Base-by-base conservation (phyloP, 345 rosid genomes). In the Boechera retrofracta region DNA sequence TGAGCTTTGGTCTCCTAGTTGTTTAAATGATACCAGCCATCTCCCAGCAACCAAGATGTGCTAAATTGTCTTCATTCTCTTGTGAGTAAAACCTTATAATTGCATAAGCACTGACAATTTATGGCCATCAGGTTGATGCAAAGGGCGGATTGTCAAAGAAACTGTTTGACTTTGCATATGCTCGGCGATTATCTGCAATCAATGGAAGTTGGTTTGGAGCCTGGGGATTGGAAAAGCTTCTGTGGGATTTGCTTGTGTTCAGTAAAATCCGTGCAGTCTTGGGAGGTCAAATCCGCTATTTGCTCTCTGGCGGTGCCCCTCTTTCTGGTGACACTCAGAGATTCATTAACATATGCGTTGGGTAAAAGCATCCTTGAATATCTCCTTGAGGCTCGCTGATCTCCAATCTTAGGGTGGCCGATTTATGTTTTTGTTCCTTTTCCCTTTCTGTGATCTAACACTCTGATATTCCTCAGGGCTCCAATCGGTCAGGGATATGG, bases 231-330 rank as follows among this genome's bases (percentile, higher is more conserved):
- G 98, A 96, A 77, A 83, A 81, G 86, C 75, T 89, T 64, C 73
- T 95, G 9, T 95, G 99, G 99, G 81, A 91, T 82, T 64, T 89
- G 73, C 85, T 92, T 75, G 99, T 95, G 72, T 95, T 95, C 67
- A 79, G 82, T 70, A 91, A 93, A 85, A 91, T 96, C 71, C 86
- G 80, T 70, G 97, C 98, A 44, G 76, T 93, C 70, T 74, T 96
- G 78, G 99, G 99, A 73, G 97, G 99, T 72, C 89, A 82, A 39
- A 79, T 93, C 70, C 96, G 99, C 11, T 96, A 91, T 83, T 78
- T 96, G 87, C 92, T 96, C 58, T 96, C 98, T 47, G 99, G 99
- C 18, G 99, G 99, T 80, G 98, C 99, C 66, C 99, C 99, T 64
- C 91, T 96, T 80, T 91, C 97, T 76, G 88, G 82, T 74, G 96